Evolutionary conservation across 2,329 filamentous ascomycete genomes (phyloP).

Genomic region (Cladosporium sp.): DNA sequence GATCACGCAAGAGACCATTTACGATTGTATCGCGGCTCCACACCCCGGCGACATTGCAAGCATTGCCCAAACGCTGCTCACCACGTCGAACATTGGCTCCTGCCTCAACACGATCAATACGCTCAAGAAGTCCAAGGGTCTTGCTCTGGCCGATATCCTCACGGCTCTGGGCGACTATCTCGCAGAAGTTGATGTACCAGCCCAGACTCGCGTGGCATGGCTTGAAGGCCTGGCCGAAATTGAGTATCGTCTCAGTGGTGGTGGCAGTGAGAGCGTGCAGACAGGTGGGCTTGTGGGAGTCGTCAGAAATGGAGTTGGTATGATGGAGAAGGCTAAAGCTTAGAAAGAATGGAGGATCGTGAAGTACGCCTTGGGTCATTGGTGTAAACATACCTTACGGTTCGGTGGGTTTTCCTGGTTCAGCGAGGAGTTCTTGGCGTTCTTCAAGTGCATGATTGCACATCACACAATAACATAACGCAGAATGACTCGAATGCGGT

Average conservation of each 20-base stretch:
- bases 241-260: constrained; percentile 84
- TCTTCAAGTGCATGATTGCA: too few relatives aligned
- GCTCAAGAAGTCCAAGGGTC: constrained; percentile 77
- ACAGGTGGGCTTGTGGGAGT: constrained; percentile 91
- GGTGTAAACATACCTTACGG: neutral
- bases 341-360: neutral
- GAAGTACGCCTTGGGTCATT: too few relatives aligned
- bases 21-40: constrained; percentile 94
- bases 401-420: neutral
- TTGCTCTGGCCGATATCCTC: constrained; percentile 91
- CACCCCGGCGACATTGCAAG: constrained; percentile 82
- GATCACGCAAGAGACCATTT: constrained; percentile 89
- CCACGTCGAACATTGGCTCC: constrained; percentile 80
- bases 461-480: too few relatives aligned
- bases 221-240: constrained; percentile 87
- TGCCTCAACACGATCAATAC: constrained; percentile 85
- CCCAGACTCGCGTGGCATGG: constrained; percentile 87
- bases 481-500: too few relatives aligned
- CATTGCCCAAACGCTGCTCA: constrained; percentile 79
- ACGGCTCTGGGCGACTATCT: constrained; percentile 82
- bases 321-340: constrained; percentile 47
- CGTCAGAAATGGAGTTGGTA: constrained; percentile 77
- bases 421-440: constrained; percentile 10
- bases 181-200: constrained; percentile 73
- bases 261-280: constrained; percentile 82